Conservation (phyloP, 2,329 filamentous ascomycete genomes). For the Stachybotrys echinatus region DNA sequence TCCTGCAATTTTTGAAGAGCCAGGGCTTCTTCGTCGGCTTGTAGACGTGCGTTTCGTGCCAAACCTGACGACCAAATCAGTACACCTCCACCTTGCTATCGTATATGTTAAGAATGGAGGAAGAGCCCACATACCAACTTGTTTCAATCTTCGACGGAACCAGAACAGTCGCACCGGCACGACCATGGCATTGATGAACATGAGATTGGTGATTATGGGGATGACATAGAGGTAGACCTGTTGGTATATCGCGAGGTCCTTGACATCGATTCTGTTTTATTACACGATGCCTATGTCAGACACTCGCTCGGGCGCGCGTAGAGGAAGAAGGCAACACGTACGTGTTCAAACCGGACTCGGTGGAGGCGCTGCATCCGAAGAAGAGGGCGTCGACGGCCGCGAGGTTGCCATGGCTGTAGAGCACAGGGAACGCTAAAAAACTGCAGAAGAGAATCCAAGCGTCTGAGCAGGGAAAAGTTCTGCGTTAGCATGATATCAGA, state of each 20-base stretch:
- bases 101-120: too few relatives aligned
- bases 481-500: background rate
- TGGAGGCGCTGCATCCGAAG: conserved; percentile 42
- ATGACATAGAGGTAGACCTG: conserved; percentile 46
- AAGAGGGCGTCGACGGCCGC: conserved; percentile 41
- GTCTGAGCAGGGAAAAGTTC: background rate
- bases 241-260: conserved; percentile 41
- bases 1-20: too few relatives aligned
- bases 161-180: conserved; percentile 40
- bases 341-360: conserved; percentile 38
- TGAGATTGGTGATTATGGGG: conserved; percentile 40
- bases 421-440: conserved; percentile 1
- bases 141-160: conserved; percentile 40
- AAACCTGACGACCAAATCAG: too few relatives aligned
- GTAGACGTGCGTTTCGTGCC: too few relatives aligned
- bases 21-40: too few relatives aligned
- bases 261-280: conserved; percentile 38
- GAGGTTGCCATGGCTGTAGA: conserved; percentile 16
- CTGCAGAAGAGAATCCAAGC: background rate
- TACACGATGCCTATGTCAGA: background rate
- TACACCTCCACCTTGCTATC: too few relatives aligned
- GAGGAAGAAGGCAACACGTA: background rate
- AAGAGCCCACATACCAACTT: conserved; percentile 28
- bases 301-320: background rate
- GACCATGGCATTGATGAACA: conserved; percentile 43